Conservation (phyloP, 805 yeast species). For the Deakozyma indianensis region DNA sequence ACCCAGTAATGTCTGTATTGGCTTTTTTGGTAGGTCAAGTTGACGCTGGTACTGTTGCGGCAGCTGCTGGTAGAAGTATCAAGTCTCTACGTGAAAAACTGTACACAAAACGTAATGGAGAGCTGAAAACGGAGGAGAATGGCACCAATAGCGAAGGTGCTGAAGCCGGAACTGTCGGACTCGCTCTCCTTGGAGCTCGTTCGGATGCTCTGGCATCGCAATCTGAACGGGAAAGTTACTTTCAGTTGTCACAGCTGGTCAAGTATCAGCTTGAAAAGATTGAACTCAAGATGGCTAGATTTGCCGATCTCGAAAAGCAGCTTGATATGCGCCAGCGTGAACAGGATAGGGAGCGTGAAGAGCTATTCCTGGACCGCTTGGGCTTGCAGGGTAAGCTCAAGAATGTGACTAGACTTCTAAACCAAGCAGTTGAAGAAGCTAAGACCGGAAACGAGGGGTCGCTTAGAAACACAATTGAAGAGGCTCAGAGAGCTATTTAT, state of each 20-base stretch:
- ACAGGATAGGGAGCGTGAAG: slow-evolving; percentile 31
- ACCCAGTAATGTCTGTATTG: slow-evolving; percentile 88
- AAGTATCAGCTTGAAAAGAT: slow-evolving; percentile 62
- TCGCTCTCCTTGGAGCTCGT: slow-evolving; percentile 66
- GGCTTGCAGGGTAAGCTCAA: slow-evolving; percentile 45
- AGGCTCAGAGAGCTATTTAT: slow-evolving; percentile 7
- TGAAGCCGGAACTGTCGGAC: slow-evolving; percentile 48
- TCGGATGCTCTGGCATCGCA: slow-evolving; percentile 65
- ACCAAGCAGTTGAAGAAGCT: slow-evolving; percentile 29
- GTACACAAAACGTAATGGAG: slow-evolving; percentile 23
- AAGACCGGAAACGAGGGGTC: slow-evolving; percentile 9
- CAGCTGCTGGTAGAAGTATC: slow-evolving; percentile 40
- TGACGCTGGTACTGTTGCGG: slow-evolving; percentile 73
- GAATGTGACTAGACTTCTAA: slow-evolving; percentile 37
- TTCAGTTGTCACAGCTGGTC: slow-evolving; percentile 34
- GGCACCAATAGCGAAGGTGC: slow-evolving; percentile 8
- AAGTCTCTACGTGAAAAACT: slow-evolving; percentile 23
- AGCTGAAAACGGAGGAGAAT: slow-evolving; percentile 39
- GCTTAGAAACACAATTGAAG: slow-evolving; percentile 15
- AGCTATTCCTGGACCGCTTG: slow-evolving; percentile 53
- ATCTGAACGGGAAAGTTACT: slow-evolving; percentile 49
- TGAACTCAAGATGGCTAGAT: slow-evolving; percentile 53
- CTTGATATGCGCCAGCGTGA: slow-evolving; percentile 30
- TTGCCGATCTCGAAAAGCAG: slow-evolving; percentile 50
- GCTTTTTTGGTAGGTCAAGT: slow-evolving; percentile 76